These are phyloP conservation scores for Phyllosticta ampelicida DNA, from an alignment of 2,329 filamentous ascomycete species.

Conservation along the genomic window DNA sequence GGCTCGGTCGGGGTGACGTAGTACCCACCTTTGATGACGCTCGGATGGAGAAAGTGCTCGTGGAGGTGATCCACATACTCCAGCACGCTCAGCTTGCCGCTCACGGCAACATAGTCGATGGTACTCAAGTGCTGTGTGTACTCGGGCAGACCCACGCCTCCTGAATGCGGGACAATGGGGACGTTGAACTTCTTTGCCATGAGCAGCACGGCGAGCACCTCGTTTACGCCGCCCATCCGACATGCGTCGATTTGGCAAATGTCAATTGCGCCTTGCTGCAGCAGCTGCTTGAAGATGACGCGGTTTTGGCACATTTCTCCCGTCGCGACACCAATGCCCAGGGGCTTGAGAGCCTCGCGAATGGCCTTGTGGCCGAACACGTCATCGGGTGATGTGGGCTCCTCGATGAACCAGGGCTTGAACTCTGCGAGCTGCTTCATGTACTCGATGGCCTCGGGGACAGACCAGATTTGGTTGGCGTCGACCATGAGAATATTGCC, in stretches of 20 bases:
- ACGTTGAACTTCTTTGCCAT: constrained; percentile 71
- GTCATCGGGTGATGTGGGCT: constrained; percentile 84
- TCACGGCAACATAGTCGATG: constrained; percentile 84
- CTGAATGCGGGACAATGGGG: constrained; percentile 80
- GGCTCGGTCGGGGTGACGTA: constrained; percentile 76
- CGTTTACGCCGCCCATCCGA: constrained; percentile 81
- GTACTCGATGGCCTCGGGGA: constrained; percentile 78
- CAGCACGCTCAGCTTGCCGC: constrained; percentile 67
- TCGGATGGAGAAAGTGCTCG: constrained; percentile 81
- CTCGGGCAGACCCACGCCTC: constrained; percentile 82
- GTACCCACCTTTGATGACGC: constrained; percentile 71
- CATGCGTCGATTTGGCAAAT: constrained; percentile 87
- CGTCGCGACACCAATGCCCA: constrained; percentile 74
- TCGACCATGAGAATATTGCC: constrained; percentile 87
- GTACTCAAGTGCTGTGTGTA: constrained; percentile 90
- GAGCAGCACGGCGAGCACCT: constrained; percentile 79
- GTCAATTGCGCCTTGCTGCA: constrained; percentile 69
- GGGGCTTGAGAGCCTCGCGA: constrained; percentile 63
- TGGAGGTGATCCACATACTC: constrained; percentile 92
- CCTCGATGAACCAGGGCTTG: constrained; percentile 90
- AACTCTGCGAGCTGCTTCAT: constrained; percentile 75
- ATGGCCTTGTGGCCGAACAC: constrained; percentile 80
- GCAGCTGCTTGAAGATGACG: constrained; percentile 86
- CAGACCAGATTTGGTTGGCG: constrained; percentile 86
- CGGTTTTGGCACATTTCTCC: constrained; percentile 96